These are phyloP conservation scores for Lactarius indigo DNA, from an alignment of 768 basidiomycete genomes.

Conservation along the genomic window DNA sequence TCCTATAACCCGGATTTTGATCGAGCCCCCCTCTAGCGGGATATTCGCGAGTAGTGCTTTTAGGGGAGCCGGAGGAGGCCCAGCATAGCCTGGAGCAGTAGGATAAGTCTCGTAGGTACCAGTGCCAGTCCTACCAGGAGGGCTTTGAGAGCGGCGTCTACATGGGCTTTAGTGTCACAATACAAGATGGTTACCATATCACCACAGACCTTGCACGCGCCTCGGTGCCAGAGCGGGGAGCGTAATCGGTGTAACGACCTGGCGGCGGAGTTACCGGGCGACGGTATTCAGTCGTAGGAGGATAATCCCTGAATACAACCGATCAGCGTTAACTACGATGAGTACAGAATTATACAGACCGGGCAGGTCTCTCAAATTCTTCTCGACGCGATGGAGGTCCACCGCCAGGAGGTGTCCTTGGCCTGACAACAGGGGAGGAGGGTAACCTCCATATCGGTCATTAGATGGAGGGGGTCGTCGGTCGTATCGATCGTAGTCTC, in stretches of 20 bases:
- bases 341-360: constrained; percentile 11
- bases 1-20: constrained; percentile 24
- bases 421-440: constrained; percentile 40
- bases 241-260: constrained; percentile 27
- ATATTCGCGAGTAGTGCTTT: constrained; percentile 26
- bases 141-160: constrained; percentile 29
- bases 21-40: constrained; percentile 26
- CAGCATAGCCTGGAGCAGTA: constrained; percentile 23
- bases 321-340: not conserved
- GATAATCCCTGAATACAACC: constrained; percentile 24
- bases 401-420: constrained; percentile 26
- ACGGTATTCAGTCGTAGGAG: constrained; percentile 26
- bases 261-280: constrained; percentile 30
- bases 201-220: constrained; percentile 23
- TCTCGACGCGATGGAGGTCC: constrained; percentile 27
- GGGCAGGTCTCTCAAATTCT: constrained; percentile 33
- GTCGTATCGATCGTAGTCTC: constrained; percentile 55
- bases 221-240: constrained; percentile 26
- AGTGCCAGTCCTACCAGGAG: constrained; percentile 25
- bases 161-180: not conserved
- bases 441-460: constrained; percentile 40
- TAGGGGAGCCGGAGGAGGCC: constrained; percentile 26
- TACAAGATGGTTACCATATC: not conserved
- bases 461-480: constrained; percentile 45
- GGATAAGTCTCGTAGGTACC: constrained; percentile 27